phyloP scores from a whole-genome alignment of 495 filamentous ascomycete genomes.

The Entonaema liquescens region DNA sequence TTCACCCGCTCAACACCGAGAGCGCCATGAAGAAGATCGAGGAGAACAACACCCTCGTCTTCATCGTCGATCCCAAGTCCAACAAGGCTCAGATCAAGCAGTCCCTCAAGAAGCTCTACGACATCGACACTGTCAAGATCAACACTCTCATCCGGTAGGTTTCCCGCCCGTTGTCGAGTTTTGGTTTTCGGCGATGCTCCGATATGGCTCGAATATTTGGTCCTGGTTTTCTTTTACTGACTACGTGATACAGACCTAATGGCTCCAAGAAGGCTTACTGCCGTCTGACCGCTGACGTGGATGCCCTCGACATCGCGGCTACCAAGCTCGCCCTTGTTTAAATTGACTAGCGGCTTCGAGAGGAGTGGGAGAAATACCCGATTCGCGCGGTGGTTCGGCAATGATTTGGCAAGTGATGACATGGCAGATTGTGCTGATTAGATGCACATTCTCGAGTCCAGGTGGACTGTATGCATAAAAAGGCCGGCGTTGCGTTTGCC shows the following conservation, averaged over 20 bases:
- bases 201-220: too few species aligned
- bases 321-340: conserved; percentile 99
- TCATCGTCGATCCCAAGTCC: conserved; percentile 97
- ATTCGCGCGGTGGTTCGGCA: conserved; percentile 31
- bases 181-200: not conserved
- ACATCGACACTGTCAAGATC: conserved; percentile 97
- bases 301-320: conserved; percentile 98
- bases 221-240: conserved; percentile 29
- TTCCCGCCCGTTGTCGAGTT: not conserved
- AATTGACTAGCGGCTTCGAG: conserved; percentile 37
- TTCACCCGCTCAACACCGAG: conserved; percentile 94
- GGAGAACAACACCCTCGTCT: conserved; percentile 99
- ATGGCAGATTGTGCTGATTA: conserved; percentile 22
- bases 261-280: conserved; percentile 98
- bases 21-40: conserved; percentile 99
- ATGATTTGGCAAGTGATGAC: conserved; percentile 27
- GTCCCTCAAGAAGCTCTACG: conserved; percentile 98
- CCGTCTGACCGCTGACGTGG: conserved; percentile 92
- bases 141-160: conserved; percentile 96
- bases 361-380: conserved; percentile 15
- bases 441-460: conserved; percentile 41
- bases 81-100: conserved; percentile 99
- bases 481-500: conserved; percentile 45
- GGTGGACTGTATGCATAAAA: conserved; percentile 45
- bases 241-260: conserved; percentile 71